Percentiles rank a stretch among this genome's conserved stretches.
Evolutionary conservation across 768 basidiomycete species (phyloP).

Genomic region (Tricholoma hemisulphureum): DNA sequence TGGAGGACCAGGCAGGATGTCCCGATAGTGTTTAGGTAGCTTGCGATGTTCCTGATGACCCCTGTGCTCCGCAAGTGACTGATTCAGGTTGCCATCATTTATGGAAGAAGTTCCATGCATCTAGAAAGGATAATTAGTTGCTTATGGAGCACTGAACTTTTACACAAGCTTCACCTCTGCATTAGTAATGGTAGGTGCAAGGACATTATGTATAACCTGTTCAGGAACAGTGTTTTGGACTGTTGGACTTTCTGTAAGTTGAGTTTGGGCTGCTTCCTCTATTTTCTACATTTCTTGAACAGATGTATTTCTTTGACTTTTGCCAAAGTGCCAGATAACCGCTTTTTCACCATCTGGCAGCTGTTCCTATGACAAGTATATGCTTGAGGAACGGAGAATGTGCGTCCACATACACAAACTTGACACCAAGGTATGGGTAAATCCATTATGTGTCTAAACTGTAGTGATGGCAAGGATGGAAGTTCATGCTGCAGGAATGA

Average conservation of each 20-base stretch:
- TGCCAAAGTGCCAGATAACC: background rate
- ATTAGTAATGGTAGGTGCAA: background rate
- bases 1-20: background rate
- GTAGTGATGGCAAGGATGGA: too few species aligned
- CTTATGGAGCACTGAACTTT: too few species aligned
- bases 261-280: too few species aligned
- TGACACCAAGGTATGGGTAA: background rate
- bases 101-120: too few species aligned
- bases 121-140: too few species aligned
- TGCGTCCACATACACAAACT: background rate
- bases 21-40: too few species aligned
- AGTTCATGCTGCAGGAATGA: too few species aligned
- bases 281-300: too few species aligned
- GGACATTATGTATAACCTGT: background rate
- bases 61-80: background rate
- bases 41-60: background rate
- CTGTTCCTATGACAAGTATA: background rate
- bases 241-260: too few species aligned
- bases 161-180: too few species aligned
- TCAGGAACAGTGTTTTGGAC: too few species aligned
- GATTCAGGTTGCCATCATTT: background rate
- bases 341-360: background rate
- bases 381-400: background rate
- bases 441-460: too few species aligned
- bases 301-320: background rate